Conservation (phyloP, 2,329 filamentous ascomycete genomes). For the Ceratocystis albifundus region DNA sequence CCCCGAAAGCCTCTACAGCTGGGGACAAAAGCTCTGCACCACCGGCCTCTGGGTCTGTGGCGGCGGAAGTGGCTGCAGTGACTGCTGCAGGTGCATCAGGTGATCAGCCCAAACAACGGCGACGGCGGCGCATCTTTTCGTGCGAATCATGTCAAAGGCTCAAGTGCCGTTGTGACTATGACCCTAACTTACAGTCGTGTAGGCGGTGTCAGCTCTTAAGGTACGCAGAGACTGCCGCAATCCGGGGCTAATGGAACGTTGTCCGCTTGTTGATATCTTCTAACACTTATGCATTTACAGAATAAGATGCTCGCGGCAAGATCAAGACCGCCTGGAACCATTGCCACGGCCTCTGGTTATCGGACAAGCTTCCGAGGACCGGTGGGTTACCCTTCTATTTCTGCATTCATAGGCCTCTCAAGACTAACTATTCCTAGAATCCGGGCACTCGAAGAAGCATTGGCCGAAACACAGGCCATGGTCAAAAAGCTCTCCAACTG, state of each 20-base stretch:
- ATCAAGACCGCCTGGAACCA: slow-evolving; percentile 20
- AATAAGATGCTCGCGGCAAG: slow-evolving; percentile 22
- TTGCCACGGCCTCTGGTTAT: slow-evolving; percentile 13
- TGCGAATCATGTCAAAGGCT: slow-evolving; percentile 22
- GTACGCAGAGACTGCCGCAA: background rate
- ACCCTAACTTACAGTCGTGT: slow-evolving; percentile 20
- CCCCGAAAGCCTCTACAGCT: background rate
- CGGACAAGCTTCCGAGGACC: slow-evolving; percentile 15
- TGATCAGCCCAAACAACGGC: slow-evolving; percentile 19
- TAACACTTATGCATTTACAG: background rate
- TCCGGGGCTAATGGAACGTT: background rate
- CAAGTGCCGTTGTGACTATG: slow-evolving; percentile 22
- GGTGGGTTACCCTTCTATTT: slow-evolving; percentile 4
- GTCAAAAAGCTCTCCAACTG: slow-evolving; percentile 17
- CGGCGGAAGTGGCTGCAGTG: slow-evolving; percentile 16
- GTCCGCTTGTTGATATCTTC: background rate
- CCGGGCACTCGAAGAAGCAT: slow-evolving; percentile 17
- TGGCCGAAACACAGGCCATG: slow-evolving; percentile 16
- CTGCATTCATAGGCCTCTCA: background rate
- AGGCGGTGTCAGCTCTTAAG: slow-evolving; percentile 20
- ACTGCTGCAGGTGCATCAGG: slow-evolving; percentile 8
- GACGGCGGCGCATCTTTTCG: slow-evolving; percentile 19
- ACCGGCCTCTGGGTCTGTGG: slow-evolving; percentile 16
- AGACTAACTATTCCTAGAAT: slow-evolving; percentile 9
- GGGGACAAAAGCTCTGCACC: background rate